Conservation (phyloP, 1,139 yeast genomes). For the Wickerhamiella infanticola region DNA sequence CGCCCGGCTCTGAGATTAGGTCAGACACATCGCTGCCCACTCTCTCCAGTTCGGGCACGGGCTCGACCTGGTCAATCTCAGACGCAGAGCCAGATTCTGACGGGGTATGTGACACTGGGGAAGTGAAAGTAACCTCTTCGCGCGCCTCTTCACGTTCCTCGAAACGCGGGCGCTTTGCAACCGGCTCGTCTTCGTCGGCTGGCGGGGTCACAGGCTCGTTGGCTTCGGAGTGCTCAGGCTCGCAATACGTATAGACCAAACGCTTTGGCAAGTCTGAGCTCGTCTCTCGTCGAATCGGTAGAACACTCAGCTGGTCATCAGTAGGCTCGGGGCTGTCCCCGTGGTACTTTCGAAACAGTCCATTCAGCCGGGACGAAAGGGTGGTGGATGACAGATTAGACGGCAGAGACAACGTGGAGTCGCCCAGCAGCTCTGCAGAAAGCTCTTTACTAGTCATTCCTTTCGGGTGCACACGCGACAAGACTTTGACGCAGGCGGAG, state of each 20-base stretch:
- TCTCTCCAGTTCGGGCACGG: neutral
- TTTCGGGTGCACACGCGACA: conserved; percentile 15
- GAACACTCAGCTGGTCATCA: conserved; percentile 10
- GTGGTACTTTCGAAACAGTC: conserved; percentile 21
- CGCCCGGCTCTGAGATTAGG: neutral
- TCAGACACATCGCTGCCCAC: neutral
- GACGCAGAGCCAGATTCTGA: neutral
- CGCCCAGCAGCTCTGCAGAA: conserved; percentile 16
- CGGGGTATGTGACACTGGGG: neutral
- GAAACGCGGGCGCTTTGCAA: neutral
- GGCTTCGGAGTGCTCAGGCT: neutral
- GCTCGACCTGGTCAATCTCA: neutral
- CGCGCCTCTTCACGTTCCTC: neutral
- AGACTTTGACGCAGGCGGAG: conserved; percentile 16
- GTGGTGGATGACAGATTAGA: conserved; percentile 20
- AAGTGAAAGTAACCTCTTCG: neutral
- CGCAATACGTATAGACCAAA: conserved; percentile 16
- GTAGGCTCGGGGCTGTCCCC: conserved; percentile 13
- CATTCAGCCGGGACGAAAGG: conserved; percentile 22
- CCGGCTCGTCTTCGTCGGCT: neutral
- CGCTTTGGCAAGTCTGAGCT: conserved; percentile 19
- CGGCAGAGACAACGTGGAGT: conserved; percentile 9
- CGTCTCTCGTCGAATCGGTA: conserved; percentile 19
- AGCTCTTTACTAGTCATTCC: conserved; percentile 22
- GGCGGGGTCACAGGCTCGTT: neutral